A percentile compares a stretch with the other conserved stretches of the same genome.
These are phyloP conservation scores for Pseudonectria foliicola DNA, from an alignment of 2,329 filamentous ascomycete genomes.

Conservation along the genomic window DNA sequence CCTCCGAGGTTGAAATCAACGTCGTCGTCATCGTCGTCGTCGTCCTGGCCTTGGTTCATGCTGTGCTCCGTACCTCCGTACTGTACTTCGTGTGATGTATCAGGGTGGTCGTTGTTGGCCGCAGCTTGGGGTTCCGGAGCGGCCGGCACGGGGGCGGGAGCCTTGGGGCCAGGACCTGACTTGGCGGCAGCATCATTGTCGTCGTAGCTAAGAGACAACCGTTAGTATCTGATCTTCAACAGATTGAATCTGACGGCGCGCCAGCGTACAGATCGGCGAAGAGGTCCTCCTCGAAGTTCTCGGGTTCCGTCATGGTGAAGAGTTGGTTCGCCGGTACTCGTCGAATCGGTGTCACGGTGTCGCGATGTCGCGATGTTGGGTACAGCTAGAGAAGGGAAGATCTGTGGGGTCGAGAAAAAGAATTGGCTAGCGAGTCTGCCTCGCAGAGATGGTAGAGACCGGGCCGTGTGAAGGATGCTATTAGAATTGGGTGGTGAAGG, in stretches of 20 bases:
- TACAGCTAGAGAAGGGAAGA: too few relatives aligned
- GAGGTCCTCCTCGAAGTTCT: slow-evolving; percentile 86
- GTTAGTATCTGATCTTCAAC: slow-evolving; percentile 4
- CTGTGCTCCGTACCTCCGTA: slow-evolving; percentile 30
- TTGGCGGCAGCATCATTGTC: slow-evolving; percentile 47
- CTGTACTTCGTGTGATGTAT: slow-evolving; percentile 14
- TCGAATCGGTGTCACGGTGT: neutral
- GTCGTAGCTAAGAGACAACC: slow-evolving; percentile 47
- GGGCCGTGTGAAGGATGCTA: too few relatives aligned
- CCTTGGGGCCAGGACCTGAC: slow-evolving; percentile 26
- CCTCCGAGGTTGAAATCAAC: slow-evolving; percentile 53
- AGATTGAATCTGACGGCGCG: neutral
- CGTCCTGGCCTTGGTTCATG: slow-evolving; percentile 39
- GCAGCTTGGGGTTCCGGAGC: slow-evolving; percentile 22
- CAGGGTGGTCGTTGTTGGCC: slow-evolving; percentile 17
- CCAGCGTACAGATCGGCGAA: slow-evolving; percentile 81
- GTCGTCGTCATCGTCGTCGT: slow-evolving; percentile 49
- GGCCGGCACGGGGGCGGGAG: slow-evolving; percentile 17
- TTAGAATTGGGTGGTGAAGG: too few relatives aligned
- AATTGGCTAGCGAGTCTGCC: too few relatives aligned
- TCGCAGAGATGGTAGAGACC: too few relatives aligned
- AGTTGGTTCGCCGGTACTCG: neutral
- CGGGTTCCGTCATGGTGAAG: slow-evolving; percentile 63
- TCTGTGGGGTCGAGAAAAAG: too few relatives aligned
- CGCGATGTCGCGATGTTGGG: too few relatives aligned